Base-by-base conservation (phyloP, 2,329 filamentous ascomycete genomes). In the Neonectria ditissima region DNA sequence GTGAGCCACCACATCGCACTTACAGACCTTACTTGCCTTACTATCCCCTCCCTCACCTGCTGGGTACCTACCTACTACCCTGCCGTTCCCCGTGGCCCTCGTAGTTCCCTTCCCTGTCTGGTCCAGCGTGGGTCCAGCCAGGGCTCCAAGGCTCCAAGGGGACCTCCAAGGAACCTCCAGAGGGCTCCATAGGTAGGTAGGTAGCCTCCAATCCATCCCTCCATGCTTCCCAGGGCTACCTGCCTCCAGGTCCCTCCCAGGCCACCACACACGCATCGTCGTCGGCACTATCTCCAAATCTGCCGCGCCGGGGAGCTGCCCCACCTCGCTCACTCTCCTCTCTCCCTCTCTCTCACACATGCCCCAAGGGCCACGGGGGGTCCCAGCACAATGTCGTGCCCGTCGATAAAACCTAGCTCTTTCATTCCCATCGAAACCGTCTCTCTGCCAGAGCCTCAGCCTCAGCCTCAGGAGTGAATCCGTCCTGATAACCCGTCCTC, bases 261-360 rank as follows among this genome's bases (percentile, higher is more conserved):
- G 28, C 53, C 24, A 43, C 59, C 43, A 64, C 55, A 59, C 59
- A 69, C 59, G 55, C 68, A 71, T 71, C 68, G 68, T 70, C 70
- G 70, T 68, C 70, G 70, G 70, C 70, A 72, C 70, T 69, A 73
- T 72, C 70, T 73, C 67, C 70, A 71, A 72, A 73, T 72, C 70
- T 72, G 70, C 70, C 70, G 70, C 65, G 69, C 66, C 67, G 66
- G 69, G 69, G 66, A 66, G 63, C 63, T 71, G 69, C 69, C 69
- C 69, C 70, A 72, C 70, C 69, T 69, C 66, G 66, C 68, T 71
- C 69, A 71, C 66, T 58, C 54, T 58, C 55, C 39, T 53, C 67
- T 71, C 59, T 62, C 65, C 64, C 69, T 68, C 66, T 66, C 69
- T 60, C 67, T 65, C 70, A 72, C 70, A 71, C 70, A 69, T 69